A percentile compares a stretch with the other conserved stretches of the same genome.
Evolutionary conservation across 1,139 yeast species (phyloP).

Genomic region (Diutina sp.): DNA sequence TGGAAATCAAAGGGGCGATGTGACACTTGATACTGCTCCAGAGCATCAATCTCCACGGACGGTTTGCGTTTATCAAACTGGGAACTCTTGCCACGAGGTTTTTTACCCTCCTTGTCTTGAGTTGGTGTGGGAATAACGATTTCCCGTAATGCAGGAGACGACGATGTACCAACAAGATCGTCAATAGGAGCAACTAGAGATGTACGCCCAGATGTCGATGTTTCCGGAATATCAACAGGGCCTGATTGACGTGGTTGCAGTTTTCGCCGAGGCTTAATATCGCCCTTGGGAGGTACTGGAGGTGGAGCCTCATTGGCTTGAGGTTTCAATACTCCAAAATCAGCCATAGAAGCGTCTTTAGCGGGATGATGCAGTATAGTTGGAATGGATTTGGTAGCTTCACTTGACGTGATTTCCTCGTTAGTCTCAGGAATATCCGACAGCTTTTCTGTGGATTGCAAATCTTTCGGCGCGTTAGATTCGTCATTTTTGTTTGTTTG

Average conservation of each 20-base stretch:
- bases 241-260: neutral
- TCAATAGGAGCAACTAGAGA: neutral
- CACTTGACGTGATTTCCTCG: neutral
- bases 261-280: neutral
- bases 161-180: neutral
- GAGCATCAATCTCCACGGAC: neutral
- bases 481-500: neutral
- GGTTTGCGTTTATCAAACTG: neutral
- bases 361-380: neutral
- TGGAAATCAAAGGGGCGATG: slow-evolving; percentile 57
- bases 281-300: neutral
- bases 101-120: neutral
- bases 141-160: neutral
- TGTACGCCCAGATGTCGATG: neutral
- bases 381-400: neutral
- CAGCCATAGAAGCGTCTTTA: neutral
- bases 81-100: neutral
- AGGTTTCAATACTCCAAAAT: neutral
- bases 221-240: neutral
- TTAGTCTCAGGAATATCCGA: neutral
- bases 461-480: neutral
- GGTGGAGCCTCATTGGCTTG: neutral
- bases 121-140: neutral
- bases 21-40: neutral
- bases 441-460: neutral